Evolutionary conservation across 208 protist species (phyloP).

Genomic region (Acanthamoeba royreba): DNA sequence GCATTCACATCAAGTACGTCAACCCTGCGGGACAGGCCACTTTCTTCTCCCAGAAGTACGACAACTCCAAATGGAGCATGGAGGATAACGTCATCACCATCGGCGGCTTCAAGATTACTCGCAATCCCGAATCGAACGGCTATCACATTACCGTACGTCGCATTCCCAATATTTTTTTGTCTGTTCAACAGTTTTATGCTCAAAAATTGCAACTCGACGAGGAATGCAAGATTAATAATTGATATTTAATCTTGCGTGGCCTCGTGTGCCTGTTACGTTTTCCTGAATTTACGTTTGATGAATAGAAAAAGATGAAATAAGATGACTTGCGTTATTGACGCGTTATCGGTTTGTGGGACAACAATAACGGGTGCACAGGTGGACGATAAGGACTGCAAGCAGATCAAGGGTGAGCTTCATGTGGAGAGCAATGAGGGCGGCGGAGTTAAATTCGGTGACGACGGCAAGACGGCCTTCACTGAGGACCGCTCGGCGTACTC

Average conservation of each 20-base stretch:
- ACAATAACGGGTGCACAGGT: neutral
- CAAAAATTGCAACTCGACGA: too few species aligned
- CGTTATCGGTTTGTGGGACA: too few species aligned
- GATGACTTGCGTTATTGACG: neutral
- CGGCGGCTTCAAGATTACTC: constrained; percentile 21
- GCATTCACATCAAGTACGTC: constrained; percentile 46
- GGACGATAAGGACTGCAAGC: constrained; percentile 30
- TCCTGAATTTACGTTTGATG: too few species aligned
- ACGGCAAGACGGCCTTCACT: constrained; percentile 28
- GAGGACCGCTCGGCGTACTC: neutral
- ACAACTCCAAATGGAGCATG: neutral
- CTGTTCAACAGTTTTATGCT: too few species aligned
- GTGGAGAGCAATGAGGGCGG: constrained; percentile 19
- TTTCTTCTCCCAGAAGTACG: constrained; percentile 36
- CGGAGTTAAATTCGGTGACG: constrained; percentile 12
- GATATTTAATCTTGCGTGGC: too few species aligned
- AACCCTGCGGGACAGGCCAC: constrained; percentile 12
- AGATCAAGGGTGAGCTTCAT: constrained; percentile 9
- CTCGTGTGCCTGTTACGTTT: too few species aligned
- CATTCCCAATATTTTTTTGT: neutral
- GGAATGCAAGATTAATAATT: too few species aligned
- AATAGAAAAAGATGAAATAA: too few species aligned
- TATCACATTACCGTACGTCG: neutral
- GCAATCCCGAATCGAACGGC: neutral
- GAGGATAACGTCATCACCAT: neutral